phyloP scores from a whole-genome alignment of 2,329 filamentous ascomycete genomes.

The Niveomyces coronatus region DNA sequence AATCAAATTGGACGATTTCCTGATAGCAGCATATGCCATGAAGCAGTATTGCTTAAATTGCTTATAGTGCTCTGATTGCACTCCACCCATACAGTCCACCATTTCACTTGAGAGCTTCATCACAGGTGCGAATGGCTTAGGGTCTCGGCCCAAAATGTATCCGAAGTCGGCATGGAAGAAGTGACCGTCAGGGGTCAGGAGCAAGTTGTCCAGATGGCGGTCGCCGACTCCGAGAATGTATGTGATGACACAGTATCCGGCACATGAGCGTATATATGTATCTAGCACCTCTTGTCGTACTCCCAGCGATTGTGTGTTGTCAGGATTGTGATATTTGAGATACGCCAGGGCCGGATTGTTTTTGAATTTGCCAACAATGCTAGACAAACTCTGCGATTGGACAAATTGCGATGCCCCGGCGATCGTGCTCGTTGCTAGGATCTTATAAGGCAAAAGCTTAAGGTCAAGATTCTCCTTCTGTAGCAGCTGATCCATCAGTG shows the following conservation, averaged over 20 bases:
- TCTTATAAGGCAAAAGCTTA: slow-evolving; percentile 91
- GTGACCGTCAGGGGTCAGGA: slow-evolving; percentile 79
- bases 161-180: slow-evolving; percentile 99
- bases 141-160: slow-evolving; percentile 92
- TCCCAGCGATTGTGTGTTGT: slow-evolving; percentile 68
- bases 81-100: slow-evolving; percentile 96
- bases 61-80: slow-evolving; percentile 67
- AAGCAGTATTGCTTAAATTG: slow-evolving; percentile 95
- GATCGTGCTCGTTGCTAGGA: slow-evolving; percentile 80
- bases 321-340: slow-evolving; percentile 80
- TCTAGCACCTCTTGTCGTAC: slow-evolving; percentile 90
- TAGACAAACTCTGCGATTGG: slow-evolving; percentile 72
- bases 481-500: slow-evolving; percentile 90
- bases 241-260: slow-evolving; percentile 96
- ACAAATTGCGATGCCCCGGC: slow-evolving; percentile 93
- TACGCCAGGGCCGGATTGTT: slow-evolving; percentile 66
- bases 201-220: slow-evolving; percentile 87
- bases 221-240: slow-evolving; percentile 96
- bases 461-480: slow-evolving; percentile 94
- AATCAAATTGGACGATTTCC: slow-evolving; percentile 84
- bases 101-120: slow-evolving; percentile 98
- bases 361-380: slow-evolving; percentile 74
- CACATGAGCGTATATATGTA: slow-evolving; percentile 90
- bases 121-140: slow-evolving; percentile 90
- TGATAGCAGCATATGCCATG: slow-evolving; percentile 81